These are phyloP conservation scores for Pseudoneurospora amorphoporcata DNA, from an alignment of 495 filamentous ascomycete genomes.

Conservation along the genomic window DNA sequence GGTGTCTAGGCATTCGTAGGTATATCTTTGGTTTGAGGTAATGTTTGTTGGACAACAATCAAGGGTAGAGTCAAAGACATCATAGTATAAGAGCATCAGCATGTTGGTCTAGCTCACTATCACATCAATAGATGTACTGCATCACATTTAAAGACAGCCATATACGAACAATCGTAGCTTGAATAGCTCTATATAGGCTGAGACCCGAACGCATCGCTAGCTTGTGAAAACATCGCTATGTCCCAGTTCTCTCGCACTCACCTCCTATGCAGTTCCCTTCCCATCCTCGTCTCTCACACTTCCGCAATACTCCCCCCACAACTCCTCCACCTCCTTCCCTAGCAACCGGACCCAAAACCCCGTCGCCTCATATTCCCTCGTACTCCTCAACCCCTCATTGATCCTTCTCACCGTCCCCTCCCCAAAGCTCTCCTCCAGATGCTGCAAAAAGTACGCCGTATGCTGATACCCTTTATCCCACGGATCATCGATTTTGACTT, in stretches of 20 bases:
- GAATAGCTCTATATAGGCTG: not conserved
- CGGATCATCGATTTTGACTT: conserved; percentile 15
- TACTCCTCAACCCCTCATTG: conserved; percentile 57
- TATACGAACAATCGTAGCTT: not conserved
- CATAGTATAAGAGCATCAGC: not conserved
- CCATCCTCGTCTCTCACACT: not conserved
- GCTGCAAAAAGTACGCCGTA: conserved; percentile 85
- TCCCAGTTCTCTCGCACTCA: not conserved
- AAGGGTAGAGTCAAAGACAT: no score
- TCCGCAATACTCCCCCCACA: conserved; percentile 62
- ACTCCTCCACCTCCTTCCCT: conserved; percentile 49
- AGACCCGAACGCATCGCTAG: not conserved
- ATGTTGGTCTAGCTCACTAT: not conserved
- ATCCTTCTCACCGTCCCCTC: conserved; percentile 58
- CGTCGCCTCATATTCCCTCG: conserved; percentile 43
- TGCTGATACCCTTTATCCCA: conserved; percentile 94
- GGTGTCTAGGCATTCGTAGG: not conserved
- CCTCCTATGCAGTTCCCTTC: not conserved
- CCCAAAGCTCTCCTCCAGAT: conserved; percentile 56
- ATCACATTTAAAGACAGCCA: not conserved
- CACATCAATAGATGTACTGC: not conserved
- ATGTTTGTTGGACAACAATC: not conserved
- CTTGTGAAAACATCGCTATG: not conserved
- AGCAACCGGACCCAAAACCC: conserved; percentile 65
- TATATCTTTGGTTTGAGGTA: not conserved